Conservation (phyloP, 2,329 filamentous ascomycete genomes). For the Neocucurbitaria cava region DNA sequence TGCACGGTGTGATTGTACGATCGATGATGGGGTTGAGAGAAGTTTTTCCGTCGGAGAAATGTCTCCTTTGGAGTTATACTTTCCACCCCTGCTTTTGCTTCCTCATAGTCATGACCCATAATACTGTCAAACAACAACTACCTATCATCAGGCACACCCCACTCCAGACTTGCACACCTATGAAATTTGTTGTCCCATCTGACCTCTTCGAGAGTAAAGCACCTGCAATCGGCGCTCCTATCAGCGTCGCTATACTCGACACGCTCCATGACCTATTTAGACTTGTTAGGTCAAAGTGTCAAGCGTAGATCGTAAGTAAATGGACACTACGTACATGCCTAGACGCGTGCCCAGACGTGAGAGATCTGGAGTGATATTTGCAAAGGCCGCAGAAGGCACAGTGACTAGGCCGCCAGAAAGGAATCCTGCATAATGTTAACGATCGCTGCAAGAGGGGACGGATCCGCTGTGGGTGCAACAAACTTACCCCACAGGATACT, state of each 20-base stretch:
- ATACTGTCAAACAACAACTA: conserved; percentile 29
- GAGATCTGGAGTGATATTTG: conserved; percentile 46
- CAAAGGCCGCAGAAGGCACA: conserved; percentile 45
- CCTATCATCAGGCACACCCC: conserved; percentile 44
- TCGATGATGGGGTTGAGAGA: too few relatives aligned
- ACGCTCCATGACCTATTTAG: conserved; percentile 36
- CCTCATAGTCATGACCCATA: conserved; percentile 35
- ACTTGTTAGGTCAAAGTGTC: too few relatives aligned
- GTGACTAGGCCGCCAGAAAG: conserved; percentile 48
- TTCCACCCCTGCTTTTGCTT: conserved; percentile 40
- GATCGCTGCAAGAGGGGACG: neutral
- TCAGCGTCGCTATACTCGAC: conserved; percentile 44
- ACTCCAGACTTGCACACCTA: conserved; percentile 46
- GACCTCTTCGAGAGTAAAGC: conserved; percentile 35
- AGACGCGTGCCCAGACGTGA: conserved; percentile 44
- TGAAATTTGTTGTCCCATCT: conserved; percentile 32
- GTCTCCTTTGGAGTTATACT: too few relatives aligned
- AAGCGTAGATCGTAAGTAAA: too few relatives aligned
- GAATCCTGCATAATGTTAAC: conserved; percentile 32
- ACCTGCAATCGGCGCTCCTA: conserved; percentile 47
- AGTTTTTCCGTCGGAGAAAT: too few relatives aligned
- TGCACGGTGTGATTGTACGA: too few relatives aligned
- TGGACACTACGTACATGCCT: conserved; percentile 30
- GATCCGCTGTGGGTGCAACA: neutral
- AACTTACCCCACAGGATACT: conserved; percentile 46